Base-by-base conservation (phyloP, 805 yeast genomes). In the Candida dendrica region DNA sequence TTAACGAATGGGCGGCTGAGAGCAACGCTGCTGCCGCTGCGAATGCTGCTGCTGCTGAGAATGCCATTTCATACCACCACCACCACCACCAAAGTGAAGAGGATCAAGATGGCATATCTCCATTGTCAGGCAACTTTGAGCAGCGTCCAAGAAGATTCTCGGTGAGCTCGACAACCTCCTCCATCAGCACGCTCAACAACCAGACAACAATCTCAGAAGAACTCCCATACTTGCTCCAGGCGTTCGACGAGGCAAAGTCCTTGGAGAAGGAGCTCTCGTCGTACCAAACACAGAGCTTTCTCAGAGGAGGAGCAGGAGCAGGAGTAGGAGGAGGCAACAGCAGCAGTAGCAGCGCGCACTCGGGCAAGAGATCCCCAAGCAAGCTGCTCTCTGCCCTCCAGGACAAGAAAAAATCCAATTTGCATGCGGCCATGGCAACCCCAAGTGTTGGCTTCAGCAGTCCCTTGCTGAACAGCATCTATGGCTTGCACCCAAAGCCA, bases 221-320 rank as follows among this genome's bases (percentile, higher is more conserved):
- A 53, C 56, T 83, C 46, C 91, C 91, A 1, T 72, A 72, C 44
- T 59, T 83, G 52, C 66, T 82, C 72, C 67, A 75, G 18, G 89
- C 87, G 15, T 83, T 82, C 53, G 73, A 77, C 55, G 75, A 77
- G 45, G 84, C 82, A 3, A 76, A 70, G 47, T 73, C 69, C 31
- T 61, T 77, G 14, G 83, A 78, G 43, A 73, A 74, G 47, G 86
- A 79, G 42, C 48, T 70, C 13, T 44, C 53, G 1, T 40, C 42
- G 2, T 53, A 51, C 26, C 48, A 48, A 37, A 26, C 42, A 27
- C 29, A 37, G 14, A 13, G 33, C 38, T 44, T 46, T n/a, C n/a
- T n/a, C n/a, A n/a, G n/a, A n/a, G n/a, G n/a, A n/a, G n/a, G n/a
- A n/a, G n/a, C n/a, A n/a, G n/a, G n/a, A n/a, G n/a, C n/a, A n/a